Conservation (phyloP, 2,329 filamentous ascomycete species). For the Didymella keratinophila region DNA sequence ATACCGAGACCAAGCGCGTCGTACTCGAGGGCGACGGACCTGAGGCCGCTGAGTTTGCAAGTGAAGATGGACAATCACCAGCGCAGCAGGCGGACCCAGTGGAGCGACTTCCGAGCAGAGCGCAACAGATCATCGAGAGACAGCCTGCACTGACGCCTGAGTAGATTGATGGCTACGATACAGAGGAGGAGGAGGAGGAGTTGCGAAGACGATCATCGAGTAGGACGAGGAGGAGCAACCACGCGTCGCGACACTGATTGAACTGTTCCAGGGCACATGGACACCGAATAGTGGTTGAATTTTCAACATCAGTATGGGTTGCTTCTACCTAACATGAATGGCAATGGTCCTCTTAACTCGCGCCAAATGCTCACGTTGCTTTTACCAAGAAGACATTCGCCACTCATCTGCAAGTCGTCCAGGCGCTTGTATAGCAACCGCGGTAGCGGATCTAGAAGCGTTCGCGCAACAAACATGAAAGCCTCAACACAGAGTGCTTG, state of each 20-base stretch:
- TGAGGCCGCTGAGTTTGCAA: not conserved
- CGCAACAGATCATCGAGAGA: not conserved
- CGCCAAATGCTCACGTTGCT: too few species aligned
- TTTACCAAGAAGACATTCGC: too few species aligned
- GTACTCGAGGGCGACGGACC: not conserved
- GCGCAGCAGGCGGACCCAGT: not conserved
- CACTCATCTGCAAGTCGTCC: too few species aligned
- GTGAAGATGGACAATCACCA: not conserved
- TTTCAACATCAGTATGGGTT: not conserved
- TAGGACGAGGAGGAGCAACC: not conserved
- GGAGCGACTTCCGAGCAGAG: not conserved
- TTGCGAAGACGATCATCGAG: not conserved
- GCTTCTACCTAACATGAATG: too few species aligned
- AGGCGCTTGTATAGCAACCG: too few species aligned
- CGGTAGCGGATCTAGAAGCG: too few species aligned
- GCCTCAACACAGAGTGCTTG: too few species aligned
- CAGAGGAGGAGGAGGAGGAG: not conserved
- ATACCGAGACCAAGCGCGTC: too few species aligned
- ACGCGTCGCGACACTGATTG: not conserved
- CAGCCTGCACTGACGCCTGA: not conserved
- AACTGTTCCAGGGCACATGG: not conserved
- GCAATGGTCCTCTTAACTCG: too few species aligned
- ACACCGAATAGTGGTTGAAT: too few species aligned
- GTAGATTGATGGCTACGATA: not conserved
- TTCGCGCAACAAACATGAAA: too few species aligned